phyloP scores from a whole-genome alignment of 352 stramenopile genomes.

The Globisporangium nodosum region DNA sequence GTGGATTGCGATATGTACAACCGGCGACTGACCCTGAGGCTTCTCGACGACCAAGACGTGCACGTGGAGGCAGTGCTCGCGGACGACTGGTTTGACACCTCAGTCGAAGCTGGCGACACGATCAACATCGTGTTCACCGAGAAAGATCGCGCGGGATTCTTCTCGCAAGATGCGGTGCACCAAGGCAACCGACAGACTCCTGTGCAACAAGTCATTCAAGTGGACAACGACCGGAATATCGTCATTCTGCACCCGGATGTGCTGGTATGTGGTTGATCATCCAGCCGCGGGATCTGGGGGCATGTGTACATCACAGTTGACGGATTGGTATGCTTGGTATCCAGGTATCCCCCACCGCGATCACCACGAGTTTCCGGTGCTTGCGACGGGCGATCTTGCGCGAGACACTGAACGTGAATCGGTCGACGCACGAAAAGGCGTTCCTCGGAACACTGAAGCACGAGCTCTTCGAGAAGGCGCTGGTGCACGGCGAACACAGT shows the following conservation, averaged over 20 bases:
- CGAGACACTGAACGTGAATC: conserved; percentile 56
- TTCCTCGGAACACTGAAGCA: conserved; percentile 80
- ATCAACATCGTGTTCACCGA: conserved; percentile 78
- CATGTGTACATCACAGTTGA: too few species aligned
- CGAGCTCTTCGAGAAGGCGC: conserved; percentile 66
- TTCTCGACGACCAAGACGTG: conserved; percentile 63
- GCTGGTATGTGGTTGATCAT: conserved; percentile 29
- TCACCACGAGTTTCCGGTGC: conserved; percentile 73
- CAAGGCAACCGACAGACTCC: not conserved
- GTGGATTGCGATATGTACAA: conserved; percentile 45
- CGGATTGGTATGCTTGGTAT: not conserved
- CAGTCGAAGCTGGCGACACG: conserved; percentile 62
- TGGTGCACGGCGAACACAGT: conserved; percentile 31
- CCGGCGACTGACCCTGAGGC: conserved; percentile 42
- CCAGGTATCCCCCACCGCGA: conserved; percentile 74
- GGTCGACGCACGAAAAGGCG: conserved; percentile 52
- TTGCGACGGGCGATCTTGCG: conserved; percentile 61
- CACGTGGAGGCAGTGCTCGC: conserved; percentile 50
- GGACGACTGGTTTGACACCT: conserved; percentile 78
- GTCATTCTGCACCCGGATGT: conserved; percentile 75
- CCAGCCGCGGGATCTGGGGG: too few species aligned
- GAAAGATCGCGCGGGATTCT: conserved; percentile 33
- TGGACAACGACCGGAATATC: conserved; percentile 54
- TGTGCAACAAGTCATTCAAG: conserved; percentile 16
- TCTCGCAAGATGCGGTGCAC: conserved; percentile 23